Conservation (phyloP, 176 grass and related monocot species). For the Carex kokanica region DNA sequence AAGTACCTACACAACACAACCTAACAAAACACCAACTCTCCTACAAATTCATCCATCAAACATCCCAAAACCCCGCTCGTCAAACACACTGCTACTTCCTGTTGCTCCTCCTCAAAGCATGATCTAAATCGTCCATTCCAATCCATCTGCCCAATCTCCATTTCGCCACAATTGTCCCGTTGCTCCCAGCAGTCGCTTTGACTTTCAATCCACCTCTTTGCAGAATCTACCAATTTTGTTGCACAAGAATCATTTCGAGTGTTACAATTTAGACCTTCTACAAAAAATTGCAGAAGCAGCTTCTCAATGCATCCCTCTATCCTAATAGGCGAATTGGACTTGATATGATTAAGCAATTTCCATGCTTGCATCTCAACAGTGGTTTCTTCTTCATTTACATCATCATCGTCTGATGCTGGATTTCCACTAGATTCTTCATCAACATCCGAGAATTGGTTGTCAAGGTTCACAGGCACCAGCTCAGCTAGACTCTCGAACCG, state of each 20-base stretch:
- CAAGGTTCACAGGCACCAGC: slow-evolving; percentile 42
- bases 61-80: slow-evolving; percentile 36
- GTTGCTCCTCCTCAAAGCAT: slow-evolving; percentile 40
- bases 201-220: slow-evolving; percentile 47
- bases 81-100: slow-evolving; percentile 26
- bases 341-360: slow-evolving; percentile 27
- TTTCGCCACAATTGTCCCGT: not conserved
- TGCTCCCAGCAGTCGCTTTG: not conserved
- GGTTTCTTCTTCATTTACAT: not conserved
- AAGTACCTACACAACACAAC: not conserved
- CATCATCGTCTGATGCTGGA: slow-evolving; percentile 20
- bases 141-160: slow-evolving; percentile 45
- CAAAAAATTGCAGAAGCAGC: slow-evolving; percentile 65
- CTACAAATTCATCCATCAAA: slow-evolving; percentile 46
- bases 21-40: slow-evolving; percentile 24
- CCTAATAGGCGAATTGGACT: not conserved
- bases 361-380: not conserved
- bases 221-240: slow-evolving; percentile 22
- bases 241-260: not conserved
- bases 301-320: slow-evolving; percentile 26
- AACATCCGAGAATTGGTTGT: slow-evolving; percentile 21
- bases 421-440: slow-evolving; percentile 25
- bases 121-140: slow-evolving; percentile 42
- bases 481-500: slow-evolving; percentile 72
- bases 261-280: slow-evolving; percentile 22